These are phyloP conservation scores for Bombardia bombarda DNA, from an alignment of 495 filamentous ascomycete genomes.

Conservation along the genomic window DNA sequence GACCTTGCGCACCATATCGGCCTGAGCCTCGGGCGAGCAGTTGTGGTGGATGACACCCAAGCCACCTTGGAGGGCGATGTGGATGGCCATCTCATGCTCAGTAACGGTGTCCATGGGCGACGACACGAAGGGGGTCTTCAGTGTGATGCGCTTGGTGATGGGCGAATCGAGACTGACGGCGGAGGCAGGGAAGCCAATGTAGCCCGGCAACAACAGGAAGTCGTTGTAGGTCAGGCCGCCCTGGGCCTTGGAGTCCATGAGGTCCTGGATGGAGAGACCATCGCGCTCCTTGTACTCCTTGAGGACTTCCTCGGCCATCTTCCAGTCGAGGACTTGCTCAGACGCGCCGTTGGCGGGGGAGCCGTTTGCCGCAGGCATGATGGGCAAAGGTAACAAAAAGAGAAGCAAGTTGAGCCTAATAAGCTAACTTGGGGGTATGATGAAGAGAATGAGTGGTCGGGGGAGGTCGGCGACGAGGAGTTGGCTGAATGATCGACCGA, in stretches of 20 bases:
- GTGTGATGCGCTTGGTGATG: conserved; percentile 83
- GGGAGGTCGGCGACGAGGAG: conserved; percentile 23
- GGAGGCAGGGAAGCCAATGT: conserved; percentile 77
- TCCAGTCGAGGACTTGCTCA: conserved; percentile 35
- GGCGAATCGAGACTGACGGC: conserved; percentile 83
- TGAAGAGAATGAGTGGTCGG: conserved; percentile 11
- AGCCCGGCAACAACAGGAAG: conserved; percentile 52
- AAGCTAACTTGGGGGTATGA: conserved; percentile 2
- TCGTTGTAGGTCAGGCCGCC: conserved; percentile 81
- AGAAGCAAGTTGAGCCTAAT: conserved; percentile 3
- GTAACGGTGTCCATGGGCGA: conserved; percentile 99
- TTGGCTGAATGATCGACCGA: conserved; percentile 16
- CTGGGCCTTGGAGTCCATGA: conserved; percentile 78
- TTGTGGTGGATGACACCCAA: conserved; percentile 99
- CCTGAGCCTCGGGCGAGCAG: conserved; percentile 88
- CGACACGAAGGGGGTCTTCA: conserved; percentile 92
- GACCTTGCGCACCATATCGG: conserved; percentile 98
- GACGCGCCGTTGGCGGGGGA: conserved; percentile 26
- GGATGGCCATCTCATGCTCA: conserved; percentile 97
- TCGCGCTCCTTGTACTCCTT: conserved; percentile 66
- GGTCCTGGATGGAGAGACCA: conserved; percentile 73
- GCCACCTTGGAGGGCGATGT: conserved; percentile 95
- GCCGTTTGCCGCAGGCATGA: conserved; percentile 66
- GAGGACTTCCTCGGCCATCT: conserved; percentile 69
- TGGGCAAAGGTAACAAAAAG: conserved; percentile 3